Evolutionary conservation across 139 green algal genomes (phyloP).

Genomic region (Asterochloris sp.): DNA sequence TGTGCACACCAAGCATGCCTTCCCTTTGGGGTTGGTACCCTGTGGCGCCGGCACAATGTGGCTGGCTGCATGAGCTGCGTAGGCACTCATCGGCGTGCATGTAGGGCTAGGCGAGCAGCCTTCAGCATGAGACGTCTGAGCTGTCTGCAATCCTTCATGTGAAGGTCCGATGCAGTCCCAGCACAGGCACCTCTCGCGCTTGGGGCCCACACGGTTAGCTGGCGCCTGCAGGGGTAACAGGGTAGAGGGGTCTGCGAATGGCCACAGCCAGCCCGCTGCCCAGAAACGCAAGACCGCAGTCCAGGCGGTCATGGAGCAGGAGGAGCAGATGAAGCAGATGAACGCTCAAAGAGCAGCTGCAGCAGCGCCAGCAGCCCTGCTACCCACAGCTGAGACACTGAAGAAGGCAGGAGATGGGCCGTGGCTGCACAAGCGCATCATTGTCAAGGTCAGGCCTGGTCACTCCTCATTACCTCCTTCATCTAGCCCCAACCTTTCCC

Average conservation of each 20-base stretch:
- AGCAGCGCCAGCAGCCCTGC: conserved; percentile 2
- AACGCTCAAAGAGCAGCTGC: conserved; percentile 22
- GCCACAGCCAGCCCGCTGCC: background rate
- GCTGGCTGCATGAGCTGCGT: too few relatives aligned
- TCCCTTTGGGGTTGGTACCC: too few relatives aligned
- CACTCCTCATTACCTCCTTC: background rate
- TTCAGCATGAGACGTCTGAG: too few relatives aligned
- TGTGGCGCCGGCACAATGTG: too few relatives aligned
- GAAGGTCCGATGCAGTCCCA: too few relatives aligned
- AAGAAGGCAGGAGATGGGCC: conserved; percentile 7
- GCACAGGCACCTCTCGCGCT: too few relatives aligned
- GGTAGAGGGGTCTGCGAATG: background rate
- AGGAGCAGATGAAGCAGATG: conserved; percentile 24
- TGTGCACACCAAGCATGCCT: too few relatives aligned
- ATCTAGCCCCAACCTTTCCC: too few relatives aligned
- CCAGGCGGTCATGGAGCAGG: conserved; percentile 74
- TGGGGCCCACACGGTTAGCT: too few relatives aligned
- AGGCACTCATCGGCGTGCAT: too few relatives aligned
- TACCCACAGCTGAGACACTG: background rate
- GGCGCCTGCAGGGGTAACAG: background rate
- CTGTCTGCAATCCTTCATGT: too few relatives aligned
- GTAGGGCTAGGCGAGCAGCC: too few relatives aligned
- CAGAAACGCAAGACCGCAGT: conserved; percentile 49
- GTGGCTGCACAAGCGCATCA: conserved; percentile 82
- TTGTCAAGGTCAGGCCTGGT: conserved; percentile 71